These are phyloP conservation scores for Scedosporium dehoogii DNA, from an alignment of 2,329 filamentous ascomycete genomes.

Conservation along the genomic window DNA sequence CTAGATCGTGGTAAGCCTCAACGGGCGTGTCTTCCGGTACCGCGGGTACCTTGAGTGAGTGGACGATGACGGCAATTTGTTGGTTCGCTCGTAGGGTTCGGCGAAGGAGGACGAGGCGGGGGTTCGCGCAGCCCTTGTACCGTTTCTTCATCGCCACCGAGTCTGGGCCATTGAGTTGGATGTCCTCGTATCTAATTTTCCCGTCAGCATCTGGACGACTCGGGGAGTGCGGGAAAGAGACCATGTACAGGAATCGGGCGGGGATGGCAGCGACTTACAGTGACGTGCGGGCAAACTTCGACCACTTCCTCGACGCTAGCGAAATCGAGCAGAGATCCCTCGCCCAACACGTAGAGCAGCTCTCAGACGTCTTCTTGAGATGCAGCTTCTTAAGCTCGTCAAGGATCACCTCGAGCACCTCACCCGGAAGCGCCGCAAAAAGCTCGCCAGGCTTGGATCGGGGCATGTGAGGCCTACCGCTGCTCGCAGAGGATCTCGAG, in stretches of 20 bases:
- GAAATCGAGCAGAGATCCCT: constrained; percentile 45
- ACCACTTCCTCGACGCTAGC: constrained; percentile 40
- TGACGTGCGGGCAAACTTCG: constrained; percentile 37
- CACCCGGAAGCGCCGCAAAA: constrained; percentile 45
- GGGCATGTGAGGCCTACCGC: constrained; percentile 24
- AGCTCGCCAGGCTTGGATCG: constrained; percentile 37
- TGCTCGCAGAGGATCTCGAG: constrained; percentile 11
- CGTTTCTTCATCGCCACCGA: constrained; percentile 45
- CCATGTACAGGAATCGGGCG: not conserved
- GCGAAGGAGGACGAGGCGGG: constrained; percentile 45
- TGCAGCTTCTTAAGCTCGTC: constrained; percentile 42
- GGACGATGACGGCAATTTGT: constrained; percentile 44
- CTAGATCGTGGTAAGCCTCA: constrained; percentile 45
- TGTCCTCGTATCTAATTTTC: constrained; percentile 40
- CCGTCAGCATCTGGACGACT: not conserved
- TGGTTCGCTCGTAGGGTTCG: constrained; percentile 45
- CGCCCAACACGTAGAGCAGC: constrained; percentile 58
- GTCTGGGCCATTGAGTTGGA: constrained; percentile 50
- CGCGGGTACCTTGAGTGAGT: constrained; percentile 45
- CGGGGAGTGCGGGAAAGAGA: not conserved
- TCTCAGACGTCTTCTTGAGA: constrained; percentile 33
- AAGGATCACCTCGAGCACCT: constrained; percentile 48
- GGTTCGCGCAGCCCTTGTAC: constrained; percentile 41
- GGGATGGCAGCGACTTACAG: constrained; percentile 30
- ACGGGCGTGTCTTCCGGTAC: constrained; percentile 26